Percentiles rank a stretch among this genome's conserved stretches.
Evolutionary conservation across 805 yeast species (phyloP).

Genomic region (Cyberlindnera americana): DNA sequence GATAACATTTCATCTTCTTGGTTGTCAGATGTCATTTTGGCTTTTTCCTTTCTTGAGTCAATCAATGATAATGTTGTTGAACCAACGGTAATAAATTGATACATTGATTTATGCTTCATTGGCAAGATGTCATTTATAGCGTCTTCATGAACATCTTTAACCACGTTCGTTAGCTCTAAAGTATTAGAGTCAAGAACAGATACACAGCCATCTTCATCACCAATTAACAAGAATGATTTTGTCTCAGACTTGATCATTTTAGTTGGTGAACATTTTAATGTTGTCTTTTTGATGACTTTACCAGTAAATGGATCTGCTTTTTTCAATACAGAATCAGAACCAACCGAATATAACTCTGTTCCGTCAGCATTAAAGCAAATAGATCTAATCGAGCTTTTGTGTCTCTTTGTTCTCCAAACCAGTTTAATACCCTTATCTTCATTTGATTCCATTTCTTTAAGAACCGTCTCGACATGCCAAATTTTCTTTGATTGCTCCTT

Average conservation of each 20-base stretch:
- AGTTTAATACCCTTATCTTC: slow-evolving; percentile 30
- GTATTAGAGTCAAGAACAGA: slow-evolving; percentile 55
- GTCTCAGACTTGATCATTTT: slow-evolving; percentile 33
- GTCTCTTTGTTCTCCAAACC: slow-evolving; percentile 84
- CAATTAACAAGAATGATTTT: slow-evolving; percentile 45
- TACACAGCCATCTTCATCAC: slow-evolving; percentile 68
- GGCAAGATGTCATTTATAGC: slow-evolving; percentile 72
- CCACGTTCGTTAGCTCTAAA: slow-evolving; percentile 45
- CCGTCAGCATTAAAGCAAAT: slow-evolving; percentile 53
- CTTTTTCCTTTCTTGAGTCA: slow-evolving; percentile 60
- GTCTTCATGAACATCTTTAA: slow-evolving; percentile 65
- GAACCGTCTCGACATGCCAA: slow-evolving; percentile 39
- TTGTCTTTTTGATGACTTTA: slow-evolving; percentile 48
- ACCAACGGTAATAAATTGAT: slow-evolving; percentile 77
- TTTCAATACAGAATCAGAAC: slow-evolving; percentile 77
- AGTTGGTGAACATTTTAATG: slow-evolving; percentile 25
- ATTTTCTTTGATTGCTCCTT: slow-evolving; percentile 33
- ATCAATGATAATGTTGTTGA: slow-evolving; percentile 76
- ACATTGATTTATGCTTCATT: slow-evolving; percentile 66
- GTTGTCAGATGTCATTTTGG: slow-evolving; percentile 65
- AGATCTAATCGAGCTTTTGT: slow-evolving; percentile 82
- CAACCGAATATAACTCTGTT: slow-evolving; percentile 61
- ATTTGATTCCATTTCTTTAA: slow-evolving; percentile 19
- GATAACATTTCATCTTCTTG: slow-evolving; percentile 92
- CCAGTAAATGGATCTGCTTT: slow-evolving; percentile 72